phyloP scores from a whole-genome alignment of 2,329 filamentous ascomycete species.

The Podosphaera fusca region DNA sequence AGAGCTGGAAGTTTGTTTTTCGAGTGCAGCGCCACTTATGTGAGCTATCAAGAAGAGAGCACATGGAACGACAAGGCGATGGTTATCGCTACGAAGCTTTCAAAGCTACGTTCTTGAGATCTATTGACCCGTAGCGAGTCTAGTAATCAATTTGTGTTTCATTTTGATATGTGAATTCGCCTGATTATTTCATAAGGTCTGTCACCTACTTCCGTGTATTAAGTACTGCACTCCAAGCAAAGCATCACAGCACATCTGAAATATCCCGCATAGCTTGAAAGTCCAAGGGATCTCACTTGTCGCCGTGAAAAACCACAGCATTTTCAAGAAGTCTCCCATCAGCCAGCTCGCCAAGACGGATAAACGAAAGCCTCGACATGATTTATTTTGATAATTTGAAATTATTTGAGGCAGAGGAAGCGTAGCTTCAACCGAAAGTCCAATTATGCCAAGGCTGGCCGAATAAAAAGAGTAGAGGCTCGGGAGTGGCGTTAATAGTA shows the following conservation, averaged over 20 bases:
- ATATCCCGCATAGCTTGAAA: slow-evolving; percentile 64
- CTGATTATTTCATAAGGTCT: no score
- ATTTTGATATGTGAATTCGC: no score
- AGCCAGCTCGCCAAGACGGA: slow-evolving; percentile 61
- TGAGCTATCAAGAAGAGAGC: no score
- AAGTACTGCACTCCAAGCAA: slow-evolving; percentile 55
- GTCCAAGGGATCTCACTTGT: slow-evolving; percentile 47
- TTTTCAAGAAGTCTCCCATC: slow-evolving; percentile 63
- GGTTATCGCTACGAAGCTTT: no score
- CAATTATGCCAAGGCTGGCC: slow-evolving; percentile 45
- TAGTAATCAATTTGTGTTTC: no score
- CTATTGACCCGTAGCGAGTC: no score
- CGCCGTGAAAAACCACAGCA: slow-evolving; percentile 64
- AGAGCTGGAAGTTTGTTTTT: no score
- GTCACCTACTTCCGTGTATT: slow-evolving; percentile 34
- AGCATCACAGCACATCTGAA: slow-evolving; percentile 56
- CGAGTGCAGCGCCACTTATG: no score
- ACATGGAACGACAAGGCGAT: no score
- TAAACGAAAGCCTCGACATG: slow-evolving; percentile 55
- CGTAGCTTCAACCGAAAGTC: slow-evolving; percentile 57
- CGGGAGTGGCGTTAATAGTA: slow-evolving; percentile 37
- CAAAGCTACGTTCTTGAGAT: no score
- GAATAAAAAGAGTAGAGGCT: slow-evolving; percentile 43
- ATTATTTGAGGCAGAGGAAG: slow-evolving; percentile 61
- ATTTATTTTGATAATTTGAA: slow-evolving; percentile 41